These are phyloP conservation scores for Mortierella sp. DNA, from an alignment of 371 early-diverging fungal genomes.

Conservation along the genomic window DNA sequence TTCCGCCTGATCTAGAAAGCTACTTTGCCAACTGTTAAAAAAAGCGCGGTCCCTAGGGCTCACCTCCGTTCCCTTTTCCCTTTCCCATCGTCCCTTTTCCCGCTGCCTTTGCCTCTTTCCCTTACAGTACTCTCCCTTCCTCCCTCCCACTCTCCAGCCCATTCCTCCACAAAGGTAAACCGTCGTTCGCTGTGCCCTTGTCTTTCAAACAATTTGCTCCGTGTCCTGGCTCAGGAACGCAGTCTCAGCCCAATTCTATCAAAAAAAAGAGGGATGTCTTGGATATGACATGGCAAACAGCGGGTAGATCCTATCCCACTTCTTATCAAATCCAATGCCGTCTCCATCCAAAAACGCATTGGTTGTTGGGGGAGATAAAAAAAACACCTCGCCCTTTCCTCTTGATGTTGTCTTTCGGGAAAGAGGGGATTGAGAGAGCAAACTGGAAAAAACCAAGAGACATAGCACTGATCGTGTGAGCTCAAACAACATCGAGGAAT, in stretches of 20 bases:
- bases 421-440: not conserved
- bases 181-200: not conserved
- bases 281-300: not conserved
- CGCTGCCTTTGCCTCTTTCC: not conserved
- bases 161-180: conserved; percentile 8
- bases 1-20: not conserved
- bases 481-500: not conserved
- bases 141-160: not conserved
- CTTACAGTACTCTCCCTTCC: not conserved
- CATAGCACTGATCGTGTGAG: conserved; percentile 11
- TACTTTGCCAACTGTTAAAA: not conserved
- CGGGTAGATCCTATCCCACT: not conserved
- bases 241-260: not conserved
- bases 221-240: not conserved
- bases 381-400: not conserved
- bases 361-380: conserved; percentile 4
- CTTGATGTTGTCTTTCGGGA: not conserved
- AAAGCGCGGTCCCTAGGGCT: conserved; percentile 7
- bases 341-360: not conserved
- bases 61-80: not conserved
- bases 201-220: not conserved
- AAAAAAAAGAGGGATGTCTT: not conserved
- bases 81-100: not conserved
- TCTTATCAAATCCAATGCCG: not conserved
- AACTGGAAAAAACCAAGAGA: not conserved